These are phyloP conservation scores for Pseudonitzschia pungens DNA, from an alignment of 108 stramenopile species.

Conservation along the genomic window DNA sequence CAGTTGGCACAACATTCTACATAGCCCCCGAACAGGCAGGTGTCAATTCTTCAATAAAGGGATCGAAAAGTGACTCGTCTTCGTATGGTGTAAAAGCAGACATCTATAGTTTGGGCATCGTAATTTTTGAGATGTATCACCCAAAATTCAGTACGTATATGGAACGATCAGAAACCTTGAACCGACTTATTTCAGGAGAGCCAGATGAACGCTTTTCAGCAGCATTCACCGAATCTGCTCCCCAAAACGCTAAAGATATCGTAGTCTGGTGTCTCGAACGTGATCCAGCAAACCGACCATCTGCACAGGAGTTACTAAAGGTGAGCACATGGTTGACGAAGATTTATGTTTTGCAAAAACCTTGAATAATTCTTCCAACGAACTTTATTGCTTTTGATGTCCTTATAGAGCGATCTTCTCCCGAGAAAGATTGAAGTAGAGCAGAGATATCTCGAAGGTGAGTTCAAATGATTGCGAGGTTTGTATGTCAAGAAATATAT, in stretches of 20 bases:
- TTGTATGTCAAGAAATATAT: not conserved
- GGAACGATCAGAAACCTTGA: slow-evolving; percentile 38
- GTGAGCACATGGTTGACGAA: not conserved
- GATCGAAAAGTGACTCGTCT: slow-evolving; percentile 26
- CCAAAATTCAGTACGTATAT: slow-evolving; percentile 55
- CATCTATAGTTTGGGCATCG: slow-evolving; percentile 78
- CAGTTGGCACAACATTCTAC: slow-evolving; percentile 71
- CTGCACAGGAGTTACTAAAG: slow-evolving; percentile 56
- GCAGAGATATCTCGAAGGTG: slow-evolving; percentile 59
- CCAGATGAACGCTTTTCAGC: slow-evolving; percentile 51
- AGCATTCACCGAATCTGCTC: slow-evolving; percentile 41
- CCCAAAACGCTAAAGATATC: slow-evolving; percentile 61
- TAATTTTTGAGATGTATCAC: slow-evolving; percentile 79
- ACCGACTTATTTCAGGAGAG: slow-evolving; percentile 24
- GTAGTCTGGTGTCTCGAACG: slow-evolving; percentile 79
- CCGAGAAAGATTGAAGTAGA: slow-evolving; percentile 80
- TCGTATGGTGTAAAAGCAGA: slow-evolving; percentile 76
- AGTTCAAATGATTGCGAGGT: not conserved
- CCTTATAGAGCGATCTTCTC: slow-evolving; percentile 49
- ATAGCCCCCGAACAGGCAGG: slow-evolving; percentile 72
- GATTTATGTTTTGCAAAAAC: too few relatives aligned
- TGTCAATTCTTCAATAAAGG: slow-evolving; percentile 6
- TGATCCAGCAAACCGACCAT: slow-evolving; percentile 57
- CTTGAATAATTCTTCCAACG: not conserved
- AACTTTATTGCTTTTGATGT: not conserved